Evolutionary conservation across 306 rosid genomes (phyloP).

Genomic region (Corylus heterophylla): DNA sequence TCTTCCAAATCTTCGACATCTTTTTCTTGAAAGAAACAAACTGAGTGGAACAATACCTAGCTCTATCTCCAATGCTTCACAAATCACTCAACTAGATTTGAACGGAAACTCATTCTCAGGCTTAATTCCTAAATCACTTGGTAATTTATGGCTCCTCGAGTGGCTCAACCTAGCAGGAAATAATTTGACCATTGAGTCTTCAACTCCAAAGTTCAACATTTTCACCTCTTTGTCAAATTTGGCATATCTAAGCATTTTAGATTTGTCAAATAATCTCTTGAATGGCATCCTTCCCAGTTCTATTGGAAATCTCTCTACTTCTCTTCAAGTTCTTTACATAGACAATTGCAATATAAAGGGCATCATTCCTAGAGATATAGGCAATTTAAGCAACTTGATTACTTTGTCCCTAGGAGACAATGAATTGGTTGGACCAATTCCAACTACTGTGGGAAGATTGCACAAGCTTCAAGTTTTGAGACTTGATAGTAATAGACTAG

Average conservation of each 20-base stretch:
- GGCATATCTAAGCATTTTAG: background rate
- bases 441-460: background rate
- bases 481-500: background rate
- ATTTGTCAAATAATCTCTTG: background rate
- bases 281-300: background rate
- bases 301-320: background rate
- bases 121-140: background rate
- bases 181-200: slow-evolving; percentile 18
- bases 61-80: slow-evolving; percentile 24
- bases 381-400: slow-evolving; percentile 6
- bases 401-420: rapidly evolving
- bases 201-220: background rate
- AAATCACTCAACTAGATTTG: background rate
- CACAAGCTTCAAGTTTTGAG: background rate
- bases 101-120: slow-evolving; percentile 6
- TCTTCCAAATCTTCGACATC: slow-evolving; percentile 11
- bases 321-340: rapidly evolving
- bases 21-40: background rate
- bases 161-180: background rate
- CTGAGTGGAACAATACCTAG: slow-evolving; percentile 19
- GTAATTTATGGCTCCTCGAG: background rate
- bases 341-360: background rate
- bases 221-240: background rate
- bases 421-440: slow-evolving; percentile 3
- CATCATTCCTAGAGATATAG: background rate